Base-by-base conservation (phyloP, 208 protist species). In the Leishmania major region DNA sequence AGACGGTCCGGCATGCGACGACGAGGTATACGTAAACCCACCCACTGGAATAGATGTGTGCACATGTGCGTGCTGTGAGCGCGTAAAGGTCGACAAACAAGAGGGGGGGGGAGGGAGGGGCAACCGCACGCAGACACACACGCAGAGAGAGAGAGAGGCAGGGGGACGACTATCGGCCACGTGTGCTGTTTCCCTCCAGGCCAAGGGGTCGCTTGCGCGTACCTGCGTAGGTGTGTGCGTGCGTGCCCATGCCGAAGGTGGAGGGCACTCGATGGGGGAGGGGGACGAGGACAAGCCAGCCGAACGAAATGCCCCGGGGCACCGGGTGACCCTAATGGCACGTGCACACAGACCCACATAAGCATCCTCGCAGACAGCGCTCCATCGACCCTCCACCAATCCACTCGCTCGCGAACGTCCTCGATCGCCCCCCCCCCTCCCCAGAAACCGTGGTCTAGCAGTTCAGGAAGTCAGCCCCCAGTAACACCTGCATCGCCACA, bases 391-490 rank as follows among this genome's bases (percentile, higher is more conserved):
- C n/a, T 19, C 31, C 13, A 25, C 13, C 11, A 2, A 1, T n/a
- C 8, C 19, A 71, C 40, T 47, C 7, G 37, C 40, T 4, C 19
- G 15, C 4, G 22, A 15, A 3, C 3, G 22, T 28, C 69, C 43
- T 45, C 73, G 25, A 1, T 60, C 31, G n/a, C 8, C 15, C 53
- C 3, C 73, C 31, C 8, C 0, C 37, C 37, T 3, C 17, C 37
- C 47, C 57, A 53, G 3, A 28, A 31, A 1, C 17, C 6, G 67
- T 0, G 19, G 40, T 13, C 43, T 71, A 92, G 78, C 89, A 90
- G 62, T 85, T 85, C 10, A 92, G 53, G 40, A 90, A 88, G 69
- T 92, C 89, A 15, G 89, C 87, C 0, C 84, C 89, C 8, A 92
- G 81, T 31, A 92, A 59, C 74, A 93, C 75, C 64, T 87, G 84